These are phyloP conservation scores for Fraxinus platypoda DNA, from an alignment of 305 asterid genomes.

Conservation along the genomic window DNA sequence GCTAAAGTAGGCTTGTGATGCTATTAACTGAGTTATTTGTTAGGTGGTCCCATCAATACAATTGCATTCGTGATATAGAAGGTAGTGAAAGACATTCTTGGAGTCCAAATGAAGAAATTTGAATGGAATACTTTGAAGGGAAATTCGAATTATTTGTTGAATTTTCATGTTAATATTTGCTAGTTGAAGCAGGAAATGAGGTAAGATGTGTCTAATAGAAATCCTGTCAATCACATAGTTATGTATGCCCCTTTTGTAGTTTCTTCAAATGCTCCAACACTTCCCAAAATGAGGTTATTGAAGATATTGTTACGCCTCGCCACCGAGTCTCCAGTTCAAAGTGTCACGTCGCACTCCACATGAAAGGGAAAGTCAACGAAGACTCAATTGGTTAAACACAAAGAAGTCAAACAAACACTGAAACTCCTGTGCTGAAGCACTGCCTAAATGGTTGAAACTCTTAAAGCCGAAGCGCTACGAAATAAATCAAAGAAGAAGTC, in stretches of 20 bases:
- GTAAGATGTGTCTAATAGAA: background rate
- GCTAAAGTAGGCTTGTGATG: background rate
- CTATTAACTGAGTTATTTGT: background rate
- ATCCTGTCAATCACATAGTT: background rate
- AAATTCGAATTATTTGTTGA: background rate
- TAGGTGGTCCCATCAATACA: constrained; percentile 89
- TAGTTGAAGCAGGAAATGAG: background rate
- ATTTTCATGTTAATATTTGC: constrained; percentile 13
- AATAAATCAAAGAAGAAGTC: no score
- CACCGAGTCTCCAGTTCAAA: no score
- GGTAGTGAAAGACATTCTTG: constrained; percentile 71
- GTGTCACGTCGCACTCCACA: no score
- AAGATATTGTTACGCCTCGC: background rate
- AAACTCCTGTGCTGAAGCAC: no score
- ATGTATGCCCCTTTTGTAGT: background rate
- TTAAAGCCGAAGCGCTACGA: no score
- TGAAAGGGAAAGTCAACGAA: no score
- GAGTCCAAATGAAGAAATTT: constrained; percentile 74
- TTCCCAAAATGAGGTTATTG: constrained; percentile 17
- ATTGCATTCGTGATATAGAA: constrained; percentile 85
- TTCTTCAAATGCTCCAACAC: background rate
- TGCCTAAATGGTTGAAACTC: no score
- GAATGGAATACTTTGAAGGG: constrained; percentile 37
- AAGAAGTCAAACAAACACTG: no score
- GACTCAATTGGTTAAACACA: no score